Evolutionary conservation across 2,329 filamentous ascomycete species (phyloP), one percentile per base, ranked within the genome.

Genomic region (Fusarium bulbicola): DNA sequence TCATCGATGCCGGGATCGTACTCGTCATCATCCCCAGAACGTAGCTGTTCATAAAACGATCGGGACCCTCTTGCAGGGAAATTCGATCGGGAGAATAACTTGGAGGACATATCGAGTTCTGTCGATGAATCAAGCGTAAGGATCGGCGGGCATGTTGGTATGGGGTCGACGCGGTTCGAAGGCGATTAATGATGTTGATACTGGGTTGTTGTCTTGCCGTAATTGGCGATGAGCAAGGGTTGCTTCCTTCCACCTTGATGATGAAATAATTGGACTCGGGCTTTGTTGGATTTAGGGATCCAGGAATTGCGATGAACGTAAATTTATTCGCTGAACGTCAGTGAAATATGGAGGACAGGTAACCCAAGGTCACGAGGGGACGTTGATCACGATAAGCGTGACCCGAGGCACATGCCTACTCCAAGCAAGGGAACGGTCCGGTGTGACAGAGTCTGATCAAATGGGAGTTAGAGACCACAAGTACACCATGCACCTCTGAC

Each of bases 11-110:
- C 85, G 8, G 82, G 82, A 49, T 81, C 68, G 61, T 86, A 86
- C 54, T 73, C 68, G 28, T 83, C 78, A 47, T 81, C 81, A 50
- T 84, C 84, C n/a, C 81, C 75, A 34, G 79, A 81, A 69, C 84
- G 81, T 21, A 88, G 77, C 36, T 86, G 85, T 63, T 87, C 84
- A 78, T 89, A 89, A 72, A 87, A 87, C 7, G 87, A 85, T 56
- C 82, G 79, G 9, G 72, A 72, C n/a, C 70, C 76, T 59, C 71
- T 74, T 21, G 73, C 64, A 18, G 76, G 70, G 28, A 77, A 74
- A 14, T 70, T 80, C 42, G 86, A 80, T 60, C 82, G 84, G 30
- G 85, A 85, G 72, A 88, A 86, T 54, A 86, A 79, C 59, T 86
- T 86, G 58, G 83, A 82, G 56, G 86, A 78, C 85, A 88, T 88